Base-by-base conservation (phyloP, 176 grass and related monocot genomes). In the Aegilops speltoides region DNA sequence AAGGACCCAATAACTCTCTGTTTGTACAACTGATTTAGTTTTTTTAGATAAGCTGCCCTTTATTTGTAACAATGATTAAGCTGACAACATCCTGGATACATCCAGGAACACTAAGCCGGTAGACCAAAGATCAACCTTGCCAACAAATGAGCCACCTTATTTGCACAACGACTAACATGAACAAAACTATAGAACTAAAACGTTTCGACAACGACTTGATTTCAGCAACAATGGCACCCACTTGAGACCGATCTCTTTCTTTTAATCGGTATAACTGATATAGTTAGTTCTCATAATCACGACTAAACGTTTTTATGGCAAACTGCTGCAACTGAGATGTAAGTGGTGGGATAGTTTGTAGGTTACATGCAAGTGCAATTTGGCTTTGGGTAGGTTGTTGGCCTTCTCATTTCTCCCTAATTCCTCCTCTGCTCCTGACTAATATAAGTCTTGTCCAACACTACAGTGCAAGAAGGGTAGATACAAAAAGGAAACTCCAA, bases 1-100 rank as follows among this genome's bases (percentile, higher is more conserved):
- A 57, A 57, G 52, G n/a, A 57, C 41, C 82, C 17, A 31, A 76
- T 64, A 76, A 68, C 16, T 81, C 33, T 68, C 20, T 89, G 16
- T 86, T 7, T 61, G 68, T 63, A 76, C 41, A 43, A 43, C 10
- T 43, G 40, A 43, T 43, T 43, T 43, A 43, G 40, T 43, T 43
- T 43, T 41, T 43, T 43, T 43, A 43, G 40, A 43, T 43, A 43
- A 43, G 40, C 40, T 43, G 10, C 10, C 10, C 40, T 43, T 43
- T 56, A 56, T 56, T 56, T 56, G 17, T 6, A 56, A 56, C 52
- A 56, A 56, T 6, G 52, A 56, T 56, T 56, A 17, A 56, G 52
- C 15, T 56, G 46, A 56, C 52, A 19, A 56, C 17, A 20, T 20
- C 5, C 17, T 56, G 52, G 15, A 56, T 56, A 56, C 50, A 17